Base-by-base conservation (phyloP, 2,329 filamentous ascomycete species). In the Arthrobotrys musiformis region DNA sequence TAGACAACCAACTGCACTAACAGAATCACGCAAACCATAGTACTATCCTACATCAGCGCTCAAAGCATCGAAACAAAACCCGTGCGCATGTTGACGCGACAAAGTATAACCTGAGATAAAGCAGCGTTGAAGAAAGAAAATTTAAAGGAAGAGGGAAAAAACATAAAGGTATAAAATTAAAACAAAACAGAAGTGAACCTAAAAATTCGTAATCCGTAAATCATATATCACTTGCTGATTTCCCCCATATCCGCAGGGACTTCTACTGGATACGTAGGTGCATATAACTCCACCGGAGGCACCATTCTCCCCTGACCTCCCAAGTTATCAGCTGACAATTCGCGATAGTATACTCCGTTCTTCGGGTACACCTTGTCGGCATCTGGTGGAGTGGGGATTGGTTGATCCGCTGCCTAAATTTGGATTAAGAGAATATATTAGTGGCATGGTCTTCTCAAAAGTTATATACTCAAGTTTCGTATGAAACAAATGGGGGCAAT, bases 321-420 rank as follows among this genome's bases (percentile, higher is more conserved):
- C 6, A 70, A 19, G 35, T 66, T 66, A 46, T 77, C 60, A 1
- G 64, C 72, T 13, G 72, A 77, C 11, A 77, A 6, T 52, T 70
- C 73, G 28, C 60, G 48, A 28, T 77, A 77, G 37, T 58, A 70
- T 1, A 70, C 50, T 2, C 66, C 60, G 35, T 70, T 24, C 42
- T 66, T 66, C 7, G 52, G 66, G 35, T 70, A 64, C 1, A 56
- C 33, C 8, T 67, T 70, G 15, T 77, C 73, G 11, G 66, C 66
- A 24, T 70, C 73, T 13, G 73, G 66, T 37, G 73, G 73, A 15
- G 42, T 54, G 15, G 73, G 66, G 5, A 66, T 40, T 33, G 70
- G 70, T 17, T 35, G 48, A 28, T 62, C 46, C 8, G 24, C 17
- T 9, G 30, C 44, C 70, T 74, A 52, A 48, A 8, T 13, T 30